Evolutionary conservation across 345 rosid genomes (phyloP), one percentile per base, ranked within the genome.

Genomic region (Rhizophora apiculata): DNA sequence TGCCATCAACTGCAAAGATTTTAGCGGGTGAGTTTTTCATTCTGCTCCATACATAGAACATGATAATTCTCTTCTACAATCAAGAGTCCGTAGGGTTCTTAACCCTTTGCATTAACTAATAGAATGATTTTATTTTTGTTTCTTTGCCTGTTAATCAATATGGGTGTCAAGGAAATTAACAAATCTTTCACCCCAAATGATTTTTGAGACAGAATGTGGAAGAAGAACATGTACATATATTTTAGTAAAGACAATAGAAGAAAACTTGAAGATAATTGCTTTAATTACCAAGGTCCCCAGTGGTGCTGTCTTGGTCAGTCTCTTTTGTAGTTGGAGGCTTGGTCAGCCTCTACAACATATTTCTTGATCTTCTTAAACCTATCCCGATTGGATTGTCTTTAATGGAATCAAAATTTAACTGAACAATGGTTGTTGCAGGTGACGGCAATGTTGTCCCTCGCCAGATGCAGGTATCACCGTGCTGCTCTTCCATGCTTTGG

Each of bases 311-410:
- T 66, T 89, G 66, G 81, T 91, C 79, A 84, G 91, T 79, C 89
- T 91, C 59, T 93, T 93, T 91, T 61, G 92, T 89, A 21, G 89
- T 93, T 32, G 98, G 98, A 81, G 97, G 91, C 60, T 86, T 92
- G 94, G 96, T 91, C 26, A 80, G 80, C 54, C 68, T 70, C 79
- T 32, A 26, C 15, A 21, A 55, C 56, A 65, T 62, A 64, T 71
- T 20, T 36, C 46, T 37, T 11, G 2, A 20, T 62, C 4, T 27
- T 60, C 71, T 67, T 24, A 29, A 30, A 16, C 53, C 43, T 39
- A 39, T 39, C 21, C 15, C 18, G 54, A 22, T 24, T 61, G 8
- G 26, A 8, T 68, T 19, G n/a, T 64, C 3, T 18, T 49, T 39
- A 58, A 74, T 55, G 61, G 29, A 29, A 61, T 39, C 62, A 63